phyloP scores from a whole-genome alignment of 495 filamentous ascomycete species.

The Penicillium lividum region DNA sequence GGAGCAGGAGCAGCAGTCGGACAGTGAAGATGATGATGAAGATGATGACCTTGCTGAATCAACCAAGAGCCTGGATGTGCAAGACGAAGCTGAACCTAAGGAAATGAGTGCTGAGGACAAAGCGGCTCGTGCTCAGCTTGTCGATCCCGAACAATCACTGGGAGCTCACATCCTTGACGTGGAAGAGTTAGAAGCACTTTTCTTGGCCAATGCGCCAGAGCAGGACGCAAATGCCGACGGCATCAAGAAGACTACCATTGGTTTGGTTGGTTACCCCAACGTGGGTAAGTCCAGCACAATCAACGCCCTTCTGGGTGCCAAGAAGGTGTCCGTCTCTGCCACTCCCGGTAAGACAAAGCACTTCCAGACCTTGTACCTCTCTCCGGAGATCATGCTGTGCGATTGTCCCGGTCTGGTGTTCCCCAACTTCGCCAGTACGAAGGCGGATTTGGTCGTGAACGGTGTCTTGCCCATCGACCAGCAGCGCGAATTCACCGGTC shows the following conservation, averaged over 20 bases:
- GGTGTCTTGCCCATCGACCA: conserved; percentile 98
- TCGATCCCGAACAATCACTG: conserved; percentile 39
- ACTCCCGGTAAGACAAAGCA: conserved; percentile 99
- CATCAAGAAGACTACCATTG: conserved; percentile 74
- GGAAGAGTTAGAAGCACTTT: conserved; percentile 87
- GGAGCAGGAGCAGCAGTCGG: conserved; percentile 28
- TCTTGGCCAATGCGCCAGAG: conserved; percentile 72
- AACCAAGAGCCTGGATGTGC: conserved; percentile 38
- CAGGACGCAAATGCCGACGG: conserved; percentile 39
- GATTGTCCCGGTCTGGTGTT: conserved; percentile 99
- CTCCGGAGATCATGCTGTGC: conserved; percentile 84
- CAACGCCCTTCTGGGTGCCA: conserved; percentile 95
- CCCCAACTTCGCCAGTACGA: conserved; percentile 95
- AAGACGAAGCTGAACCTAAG: conserved; percentile 37
- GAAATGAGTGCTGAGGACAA: conserved; percentile 24
- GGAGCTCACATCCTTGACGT: conserved; percentile 81
- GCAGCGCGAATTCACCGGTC: conserved; percentile 90
- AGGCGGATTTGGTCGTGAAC: conserved; percentile 94
- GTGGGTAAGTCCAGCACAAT: conserved; percentile 99
- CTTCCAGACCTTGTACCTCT: conserved; percentile 97
- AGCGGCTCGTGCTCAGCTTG: conserved; percentile 28
- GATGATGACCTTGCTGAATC: conserved; percentile 46
- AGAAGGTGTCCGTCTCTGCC: conserved; percentile 97
- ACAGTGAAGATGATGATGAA: conserved; percentile 51
- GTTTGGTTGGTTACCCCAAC: conserved; percentile 97